Percentiles rank a stretch among this genome's conserved stretches.
Conservation (phyloP, 2,329 filamentous ascomycete genomes). For the Myriangium duriaei region DNA sequence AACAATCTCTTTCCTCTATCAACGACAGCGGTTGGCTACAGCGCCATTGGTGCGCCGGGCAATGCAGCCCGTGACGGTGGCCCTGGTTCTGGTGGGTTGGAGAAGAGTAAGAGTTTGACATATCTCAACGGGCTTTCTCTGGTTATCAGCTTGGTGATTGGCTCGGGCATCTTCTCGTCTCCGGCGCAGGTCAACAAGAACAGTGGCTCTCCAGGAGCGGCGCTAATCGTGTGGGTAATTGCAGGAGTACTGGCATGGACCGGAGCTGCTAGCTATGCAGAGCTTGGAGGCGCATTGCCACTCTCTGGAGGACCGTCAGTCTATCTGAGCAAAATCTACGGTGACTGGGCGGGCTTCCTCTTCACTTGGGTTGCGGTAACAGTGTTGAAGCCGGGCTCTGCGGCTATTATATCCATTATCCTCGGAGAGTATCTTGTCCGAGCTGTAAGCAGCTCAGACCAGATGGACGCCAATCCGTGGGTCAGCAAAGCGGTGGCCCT, state of each 20-base stretch:
- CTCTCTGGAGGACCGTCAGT: conserved; percentile 89
- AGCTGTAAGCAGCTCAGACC: conserved; percentile 75
- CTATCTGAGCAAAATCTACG: conserved; percentile 92
- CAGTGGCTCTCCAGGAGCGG: conserved; percentile 79
- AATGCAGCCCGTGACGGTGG: conserved; percentile 43
- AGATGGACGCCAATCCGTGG: conserved; percentile 69
- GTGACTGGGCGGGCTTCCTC: conserved; percentile 81
- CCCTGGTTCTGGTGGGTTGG: conserved; percentile 54
- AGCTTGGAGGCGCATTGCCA: conserved; percentile 89
- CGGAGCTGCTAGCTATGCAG: conserved; percentile 85
- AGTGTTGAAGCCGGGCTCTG: conserved; percentile 84
- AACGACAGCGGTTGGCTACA: conserved; percentile 61
- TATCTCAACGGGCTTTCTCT: conserved; percentile 87
- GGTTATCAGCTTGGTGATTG: conserved; percentile 87
- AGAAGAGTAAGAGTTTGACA: conserved; percentile 91
- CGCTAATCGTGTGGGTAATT: conserved; percentile 81
- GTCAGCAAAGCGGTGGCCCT: conserved; percentile 81
- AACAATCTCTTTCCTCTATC: conserved; percentile 84
- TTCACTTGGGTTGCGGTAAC: conserved; percentile 95
- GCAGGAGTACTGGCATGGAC: conserved; percentile 94
- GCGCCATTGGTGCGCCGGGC: conserved; percentile 68
- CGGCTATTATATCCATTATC: conserved; percentile 92
- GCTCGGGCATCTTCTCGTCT: conserved; percentile 90
- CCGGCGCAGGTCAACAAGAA: conserved; percentile 86
- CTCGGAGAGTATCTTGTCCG: conserved; percentile 96